A percentile compares a stretch with the other conserved stretches of the same genome.
Conservation (phyloP, 805 yeast genomes). For the Nakazawaea wyomingensis region DNA sequence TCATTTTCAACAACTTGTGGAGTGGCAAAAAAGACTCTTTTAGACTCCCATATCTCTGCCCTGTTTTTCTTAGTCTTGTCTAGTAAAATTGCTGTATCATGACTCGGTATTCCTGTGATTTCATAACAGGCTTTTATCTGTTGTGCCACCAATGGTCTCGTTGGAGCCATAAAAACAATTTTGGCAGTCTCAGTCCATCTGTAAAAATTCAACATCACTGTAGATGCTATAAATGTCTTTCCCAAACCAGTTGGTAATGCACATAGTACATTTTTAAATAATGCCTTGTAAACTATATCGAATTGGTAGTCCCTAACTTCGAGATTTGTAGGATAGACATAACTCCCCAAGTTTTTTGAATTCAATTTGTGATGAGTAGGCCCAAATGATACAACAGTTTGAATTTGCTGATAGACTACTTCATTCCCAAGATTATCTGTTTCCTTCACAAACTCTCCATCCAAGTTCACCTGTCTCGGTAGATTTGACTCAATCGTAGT, state of each 20-base stretch:
- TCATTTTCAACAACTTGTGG: conserved; percentile 97
- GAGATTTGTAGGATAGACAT: conserved; percentile 80
- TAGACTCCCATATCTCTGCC: conserved; percentile 68
- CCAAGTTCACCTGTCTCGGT: conserved; percentile 22
- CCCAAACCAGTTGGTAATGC: conserved; percentile 98
- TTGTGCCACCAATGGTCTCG: conserved; percentile 93
- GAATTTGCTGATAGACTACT: conserved; percentile 22
- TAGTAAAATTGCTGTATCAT: conserved; percentile 73
- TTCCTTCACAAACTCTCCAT: conserved; percentile 17
- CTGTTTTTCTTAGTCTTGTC: conserved; percentile 51
- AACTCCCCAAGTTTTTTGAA: conserved; percentile 34
- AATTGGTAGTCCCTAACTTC: conserved; percentile 85
- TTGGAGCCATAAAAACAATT: conserved; percentile 93
- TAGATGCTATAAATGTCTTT: conserved; percentile 91
- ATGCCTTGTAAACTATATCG: conserved; percentile 67
- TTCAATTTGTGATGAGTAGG: conserved; percentile 51
- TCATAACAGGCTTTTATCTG: conserved; percentile 91
- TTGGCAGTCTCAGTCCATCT: conserved; percentile 81
- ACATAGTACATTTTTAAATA: conserved; percentile 71
- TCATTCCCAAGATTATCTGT: conserved; percentile 12
- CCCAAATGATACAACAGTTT: conserved; percentile 20
- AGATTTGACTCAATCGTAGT: conserved; percentile 17
- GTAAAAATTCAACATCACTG: conserved; percentile 84
- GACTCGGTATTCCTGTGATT: conserved; percentile 74
- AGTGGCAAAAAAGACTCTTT: conserved; percentile 84